These are phyloP conservation scores for Tulasnella sp. DNA, from an alignment of 768 basidiomycete species.

Conservation along the genomic window DNA sequence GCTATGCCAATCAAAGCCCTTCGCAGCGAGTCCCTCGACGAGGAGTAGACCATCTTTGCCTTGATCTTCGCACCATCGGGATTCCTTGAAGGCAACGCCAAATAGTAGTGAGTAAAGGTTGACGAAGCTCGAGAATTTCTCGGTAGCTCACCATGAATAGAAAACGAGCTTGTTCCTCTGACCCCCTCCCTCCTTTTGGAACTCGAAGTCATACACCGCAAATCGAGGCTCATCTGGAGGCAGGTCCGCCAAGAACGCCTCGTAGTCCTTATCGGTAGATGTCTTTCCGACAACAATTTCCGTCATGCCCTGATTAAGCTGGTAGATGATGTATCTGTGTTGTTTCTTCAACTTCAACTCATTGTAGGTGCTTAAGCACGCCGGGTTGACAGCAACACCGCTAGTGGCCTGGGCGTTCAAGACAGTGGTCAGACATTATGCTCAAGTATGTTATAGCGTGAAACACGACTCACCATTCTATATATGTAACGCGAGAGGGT, in stretches of 20 bases:
- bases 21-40: conserved; percentile 73
- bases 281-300: conserved; percentile 70
- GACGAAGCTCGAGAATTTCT: background rate
- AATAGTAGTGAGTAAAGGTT: background rate
- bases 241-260: conserved; percentile 60
- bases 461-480: background rate
- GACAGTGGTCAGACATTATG: background rate
- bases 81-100: conserved; percentile 40
- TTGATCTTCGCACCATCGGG: conserved; percentile 79
- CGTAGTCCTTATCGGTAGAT: conserved; percentile 42
- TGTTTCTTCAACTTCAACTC: conserved; percentile 66
- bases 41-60: conserved; percentile 87
- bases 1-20: conserved; percentile 62
- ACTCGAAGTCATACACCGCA: conserved; percentile 92
- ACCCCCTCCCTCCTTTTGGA: conserved; percentile 56
- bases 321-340: conserved; percentile 75
- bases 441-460: background rate
- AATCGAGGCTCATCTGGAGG: conserved; percentile 69
- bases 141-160: conserved; percentile 60
- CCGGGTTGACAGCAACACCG: conserved; percentile 47
- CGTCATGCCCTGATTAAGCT: conserved; percentile 45
- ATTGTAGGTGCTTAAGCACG: conserved; percentile 52
- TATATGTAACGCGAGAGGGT: background rate
- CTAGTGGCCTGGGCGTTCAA: background rate
- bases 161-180: conserved; percentile 82